These are phyloP conservation scores for Linanthus parryae DNA, from an alignment of 148 eudicot genomes.

Conservation along the genomic window DNA sequence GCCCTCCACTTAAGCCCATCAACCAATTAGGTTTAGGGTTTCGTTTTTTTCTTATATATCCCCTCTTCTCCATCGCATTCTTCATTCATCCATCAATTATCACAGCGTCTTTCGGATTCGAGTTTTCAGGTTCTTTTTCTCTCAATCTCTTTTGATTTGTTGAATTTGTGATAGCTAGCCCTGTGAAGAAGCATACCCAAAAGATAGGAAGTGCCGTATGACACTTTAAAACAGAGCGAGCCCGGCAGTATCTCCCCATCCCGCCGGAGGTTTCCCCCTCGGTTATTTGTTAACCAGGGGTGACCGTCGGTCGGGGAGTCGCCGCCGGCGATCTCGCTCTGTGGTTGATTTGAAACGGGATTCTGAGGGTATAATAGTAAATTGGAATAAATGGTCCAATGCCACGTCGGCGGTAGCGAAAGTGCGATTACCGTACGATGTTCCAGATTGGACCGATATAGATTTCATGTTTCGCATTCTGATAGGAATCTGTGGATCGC, in stretches of 20 bases:
- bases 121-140: too few species aligned
- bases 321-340: constrained; percentile 13
- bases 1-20: too few species aligned
- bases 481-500: constrained; percentile 31
- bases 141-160: too few species aligned
- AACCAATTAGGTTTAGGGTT: too few species aligned
- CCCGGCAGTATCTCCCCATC: constrained; percentile 7
- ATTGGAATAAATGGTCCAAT: constrained; percentile 30
- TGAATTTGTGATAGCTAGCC: too few species aligned
- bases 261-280: too few species aligned
- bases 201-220: constrained; percentile 65
- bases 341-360: constrained; percentile 61
- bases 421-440: constrained; percentile 32
- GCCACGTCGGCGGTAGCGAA: constrained; percentile 37
- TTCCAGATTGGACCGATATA: constrained; percentile 35
- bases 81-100: too few species aligned
- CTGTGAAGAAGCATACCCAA: too few species aligned
- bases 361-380: constrained; percentile 40
- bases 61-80: too few species aligned
- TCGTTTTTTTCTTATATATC: too few species aligned
- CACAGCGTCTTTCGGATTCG: too few species aligned
- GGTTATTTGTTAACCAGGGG: too few species aligned
- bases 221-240: constrained; percentile 24
- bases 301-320: constrained; percentile 16
- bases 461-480: constrained; percentile 28